These are phyloP conservation scores for Melaleuca alternifolia DNA, from an alignment of 345 rosid species.

Conservation along the genomic window DNA sequence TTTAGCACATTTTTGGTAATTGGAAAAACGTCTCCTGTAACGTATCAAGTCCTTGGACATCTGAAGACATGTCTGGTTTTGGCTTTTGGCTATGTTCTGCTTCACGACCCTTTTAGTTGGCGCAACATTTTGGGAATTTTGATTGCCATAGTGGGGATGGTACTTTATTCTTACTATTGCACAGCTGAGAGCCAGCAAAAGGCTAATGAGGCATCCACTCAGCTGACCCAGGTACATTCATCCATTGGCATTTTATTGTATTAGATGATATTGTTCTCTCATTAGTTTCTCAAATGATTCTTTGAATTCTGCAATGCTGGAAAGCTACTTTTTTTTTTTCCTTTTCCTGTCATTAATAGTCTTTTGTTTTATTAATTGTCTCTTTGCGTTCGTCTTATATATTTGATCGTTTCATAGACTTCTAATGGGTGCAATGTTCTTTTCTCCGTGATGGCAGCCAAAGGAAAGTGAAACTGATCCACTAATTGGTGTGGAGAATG, in stretches of 20 bases:
- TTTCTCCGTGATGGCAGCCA: constrained; percentile 23
- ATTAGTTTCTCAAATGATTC: not conserved
- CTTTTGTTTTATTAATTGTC: not conserved
- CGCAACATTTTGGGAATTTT: constrained; percentile 89
- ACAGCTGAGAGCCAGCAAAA: constrained; percentile 75
- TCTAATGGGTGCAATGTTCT: not conserved
- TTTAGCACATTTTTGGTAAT: constrained; percentile 98
- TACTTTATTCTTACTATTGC: constrained; percentile 82
- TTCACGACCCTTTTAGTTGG: constrained; percentile 94
- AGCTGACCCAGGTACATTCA: constrained; percentile 58
- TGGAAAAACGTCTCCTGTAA: constrained; percentile 99
- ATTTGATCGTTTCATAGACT: not conserved
- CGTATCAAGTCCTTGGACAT: constrained; percentile 99
- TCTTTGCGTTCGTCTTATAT: not conserved
- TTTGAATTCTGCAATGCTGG: not conserved
- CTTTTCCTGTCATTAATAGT: not conserved
- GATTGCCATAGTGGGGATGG: constrained; percentile 92
- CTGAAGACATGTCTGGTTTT: constrained; percentile 95
- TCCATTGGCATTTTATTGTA: not conserved
- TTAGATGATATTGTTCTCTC: not conserved
- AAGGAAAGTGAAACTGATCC: constrained; percentile 86
- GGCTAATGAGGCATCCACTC: constrained; percentile 50
- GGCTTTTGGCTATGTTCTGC: constrained; percentile 92
- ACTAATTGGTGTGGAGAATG: constrained; percentile 58
- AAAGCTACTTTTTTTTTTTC: not conserved